Evolutionary conservation across 768 basidiomycete species (phyloP).

Genomic region (Suillus subaureus): DNA sequence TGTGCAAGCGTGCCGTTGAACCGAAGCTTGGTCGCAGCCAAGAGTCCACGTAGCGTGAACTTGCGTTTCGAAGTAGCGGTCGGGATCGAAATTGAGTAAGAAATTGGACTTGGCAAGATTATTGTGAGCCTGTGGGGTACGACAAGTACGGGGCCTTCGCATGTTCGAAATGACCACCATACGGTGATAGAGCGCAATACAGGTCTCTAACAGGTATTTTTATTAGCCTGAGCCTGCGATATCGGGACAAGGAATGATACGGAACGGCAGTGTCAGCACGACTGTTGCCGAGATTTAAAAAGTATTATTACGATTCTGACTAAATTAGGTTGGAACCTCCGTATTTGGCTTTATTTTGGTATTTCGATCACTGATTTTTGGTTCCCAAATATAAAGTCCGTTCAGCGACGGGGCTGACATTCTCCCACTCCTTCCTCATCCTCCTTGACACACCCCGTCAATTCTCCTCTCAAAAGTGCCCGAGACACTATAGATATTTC

Average conservation of each 20-base stretch:
- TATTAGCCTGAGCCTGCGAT: background rate
- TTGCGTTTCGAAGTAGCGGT: background rate
- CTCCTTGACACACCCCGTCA: slow-evolving; percentile 14
- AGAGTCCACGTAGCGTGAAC: slow-evolving; percentile 1
- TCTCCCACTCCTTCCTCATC: slow-evolving; percentile 35
- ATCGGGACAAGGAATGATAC: slow-evolving; percentile 22
- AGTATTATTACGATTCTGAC: slow-evolving; percentile 24
- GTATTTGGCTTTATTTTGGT: slow-evolving; percentile 30
- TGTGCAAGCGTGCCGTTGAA: background rate
- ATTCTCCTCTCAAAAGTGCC: slow-evolving; percentile 16
- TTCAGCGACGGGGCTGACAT: slow-evolving; percentile 24
- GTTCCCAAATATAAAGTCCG: slow-evolving; percentile 37
- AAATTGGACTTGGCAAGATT: background rate
- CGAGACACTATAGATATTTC: slow-evolving; percentile 28
- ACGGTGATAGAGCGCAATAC: slow-evolving; percentile 4
- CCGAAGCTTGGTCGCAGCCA: background rate
- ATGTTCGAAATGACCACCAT: background rate
- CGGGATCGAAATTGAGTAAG: background rate
- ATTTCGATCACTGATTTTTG: slow-evolving; percentile 31
- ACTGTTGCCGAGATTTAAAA: slow-evolving; percentile 26
- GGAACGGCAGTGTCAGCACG: slow-evolving; percentile 13
- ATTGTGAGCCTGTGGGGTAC: background rate
- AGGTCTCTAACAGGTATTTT: background rate
- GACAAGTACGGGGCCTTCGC: background rate
- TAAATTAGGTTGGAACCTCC: slow-evolving; percentile 7